Conservation (phyloP, 148 eudicot genomes). For the Rhododendron simsii region DNA sequence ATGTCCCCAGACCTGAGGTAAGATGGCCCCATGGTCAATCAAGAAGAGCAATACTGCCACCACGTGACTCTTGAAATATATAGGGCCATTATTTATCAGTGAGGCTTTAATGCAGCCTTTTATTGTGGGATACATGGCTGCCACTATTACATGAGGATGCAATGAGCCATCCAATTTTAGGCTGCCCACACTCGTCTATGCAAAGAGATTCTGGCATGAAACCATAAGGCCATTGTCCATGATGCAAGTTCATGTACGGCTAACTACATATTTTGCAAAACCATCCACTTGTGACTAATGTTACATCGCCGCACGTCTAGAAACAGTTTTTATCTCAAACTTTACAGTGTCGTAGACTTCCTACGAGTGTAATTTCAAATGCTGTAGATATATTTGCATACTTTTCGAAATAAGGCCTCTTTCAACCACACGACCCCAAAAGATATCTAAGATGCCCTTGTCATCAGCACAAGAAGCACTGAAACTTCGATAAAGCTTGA, state of each 20-base stretch:
- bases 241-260: not conserved
- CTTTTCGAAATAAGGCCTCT: slow-evolving; percentile 66
- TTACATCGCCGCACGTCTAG: not conserved
- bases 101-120: not conserved
- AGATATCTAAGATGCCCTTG: slow-evolving; percentile 35
- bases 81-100: not conserved
- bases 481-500: slow-evolving; percentile 53
- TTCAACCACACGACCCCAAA: slow-evolving; percentile 60
- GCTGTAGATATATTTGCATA: slow-evolving; percentile 29
- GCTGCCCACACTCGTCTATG: not conserved
- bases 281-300: not conserved
- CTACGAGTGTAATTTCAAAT: slow-evolving; percentile 22
- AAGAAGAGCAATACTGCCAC: not conserved
- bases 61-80: not conserved
- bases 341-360: not conserved
- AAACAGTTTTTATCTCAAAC: not conserved
- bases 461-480: slow-evolving; percentile 55
- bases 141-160: not conserved
- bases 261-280: not conserved
- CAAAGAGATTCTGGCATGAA: not conserved
- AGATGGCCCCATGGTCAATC: not conserved
- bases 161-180: not conserved
- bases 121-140: not conserved
- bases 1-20: not conserved
- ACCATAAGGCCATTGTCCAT: not conserved